phyloP scores from a whole-genome alignment of 805 yeast genomes.

The Saturnispora sanitii region DNA sequence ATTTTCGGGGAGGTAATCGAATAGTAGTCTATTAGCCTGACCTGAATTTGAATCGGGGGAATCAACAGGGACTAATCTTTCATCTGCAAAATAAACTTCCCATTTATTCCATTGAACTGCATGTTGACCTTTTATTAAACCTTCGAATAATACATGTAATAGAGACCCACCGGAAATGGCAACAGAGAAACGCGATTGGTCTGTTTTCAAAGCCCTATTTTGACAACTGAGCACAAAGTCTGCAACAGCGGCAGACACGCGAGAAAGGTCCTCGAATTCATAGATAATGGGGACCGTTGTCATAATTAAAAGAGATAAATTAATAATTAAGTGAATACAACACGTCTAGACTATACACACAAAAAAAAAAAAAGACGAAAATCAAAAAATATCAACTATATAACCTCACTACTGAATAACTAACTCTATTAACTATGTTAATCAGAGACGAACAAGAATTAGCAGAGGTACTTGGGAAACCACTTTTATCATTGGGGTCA shows the following conservation, averaged over 20 bases:
- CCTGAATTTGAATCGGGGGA: slow-evolving; percentile 83
- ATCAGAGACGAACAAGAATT: too few relatives aligned
- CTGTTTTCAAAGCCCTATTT: slow-evolving; percentile 45
- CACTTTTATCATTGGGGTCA: too few relatives aligned
- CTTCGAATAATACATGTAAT: slow-evolving; percentile 77
- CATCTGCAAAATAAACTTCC: slow-evolving; percentile 96
- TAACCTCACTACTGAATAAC: too few relatives aligned
- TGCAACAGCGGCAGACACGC: slow-evolving; percentile 94
- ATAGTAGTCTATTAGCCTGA: slow-evolving; percentile 70
- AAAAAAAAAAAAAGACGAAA: too few relatives aligned
- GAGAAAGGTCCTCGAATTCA: slow-evolving; percentile 82
- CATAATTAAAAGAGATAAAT: background rate
- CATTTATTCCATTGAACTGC: slow-evolving; percentile 82
- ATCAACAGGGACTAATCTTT: slow-evolving; percentile 82
- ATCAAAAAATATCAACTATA: too few relatives aligned
- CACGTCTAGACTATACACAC: too few relatives aligned
- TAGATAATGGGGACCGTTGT: slow-evolving; percentile 89
- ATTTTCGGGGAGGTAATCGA: slow-evolving; percentile 53
- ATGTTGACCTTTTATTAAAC: slow-evolving; percentile 59
- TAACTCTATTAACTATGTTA: too few relatives aligned
- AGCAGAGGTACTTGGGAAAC: too few relatives aligned
- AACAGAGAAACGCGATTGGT: slow-evolving; percentile 60
- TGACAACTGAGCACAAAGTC: slow-evolving; percentile 89
- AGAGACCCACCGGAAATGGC: slow-evolving; percentile 93
- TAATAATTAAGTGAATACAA: background rate